phyloP scores from a whole-genome alignment of 768 basidiomycete genomes.

The Stropharia rugosoannulata region DNA sequence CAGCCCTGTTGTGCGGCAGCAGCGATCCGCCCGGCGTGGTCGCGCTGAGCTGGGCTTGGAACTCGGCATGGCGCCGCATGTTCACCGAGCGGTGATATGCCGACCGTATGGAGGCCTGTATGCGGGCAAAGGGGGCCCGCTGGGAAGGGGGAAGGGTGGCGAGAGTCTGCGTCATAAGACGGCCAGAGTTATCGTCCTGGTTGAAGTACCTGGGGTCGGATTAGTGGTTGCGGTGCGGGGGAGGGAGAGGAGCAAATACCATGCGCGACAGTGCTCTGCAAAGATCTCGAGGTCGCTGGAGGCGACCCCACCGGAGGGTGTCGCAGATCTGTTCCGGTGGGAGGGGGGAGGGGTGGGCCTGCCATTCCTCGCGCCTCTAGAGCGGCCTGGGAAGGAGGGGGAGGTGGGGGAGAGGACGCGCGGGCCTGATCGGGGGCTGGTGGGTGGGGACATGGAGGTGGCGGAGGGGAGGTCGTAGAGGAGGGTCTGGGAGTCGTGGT shows the following conservation, averaged over 20 bases:
- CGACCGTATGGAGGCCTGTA: constrained; percentile 85
- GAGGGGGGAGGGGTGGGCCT: constrained; percentile 60
- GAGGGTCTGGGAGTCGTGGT: constrained; percentile 57
- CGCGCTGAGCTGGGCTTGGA: constrained; percentile 78
- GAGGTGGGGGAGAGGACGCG: constrained; percentile 55
- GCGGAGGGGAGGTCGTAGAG: constrained; percentile 76
- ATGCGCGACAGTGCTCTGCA: constrained; percentile 73
- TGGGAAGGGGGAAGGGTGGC: constrained; percentile 80
- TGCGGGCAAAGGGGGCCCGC: constrained; percentile 80
- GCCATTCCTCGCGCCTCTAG: constrained; percentile 47
- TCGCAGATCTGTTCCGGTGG: constrained; percentile 62
- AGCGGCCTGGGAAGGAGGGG: constrained; percentile 51
- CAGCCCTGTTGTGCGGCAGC: constrained; percentile 67
- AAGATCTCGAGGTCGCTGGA: constrained; percentile 76
- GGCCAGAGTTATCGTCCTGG: constrained; percentile 78
- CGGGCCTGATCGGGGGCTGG: constrained; percentile 44
- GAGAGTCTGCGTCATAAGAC: constrained; percentile 79
- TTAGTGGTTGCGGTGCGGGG: neutral
- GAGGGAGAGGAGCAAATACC: constrained; percentile 42
- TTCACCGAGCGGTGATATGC: constrained; percentile 83
- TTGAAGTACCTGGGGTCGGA: constrained; percentile 66
- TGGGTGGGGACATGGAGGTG: constrained; percentile 55
- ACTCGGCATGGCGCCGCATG: constrained; percentile 76
- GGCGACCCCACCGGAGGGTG: constrained; percentile 58
- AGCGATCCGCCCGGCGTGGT: constrained; percentile 81